A percentile compares a stretch with the other conserved stretches of the same genome.
Conservation (phyloP, 2,329 filamentous ascomycete genomes). For the Claviceps sp. region DNA sequence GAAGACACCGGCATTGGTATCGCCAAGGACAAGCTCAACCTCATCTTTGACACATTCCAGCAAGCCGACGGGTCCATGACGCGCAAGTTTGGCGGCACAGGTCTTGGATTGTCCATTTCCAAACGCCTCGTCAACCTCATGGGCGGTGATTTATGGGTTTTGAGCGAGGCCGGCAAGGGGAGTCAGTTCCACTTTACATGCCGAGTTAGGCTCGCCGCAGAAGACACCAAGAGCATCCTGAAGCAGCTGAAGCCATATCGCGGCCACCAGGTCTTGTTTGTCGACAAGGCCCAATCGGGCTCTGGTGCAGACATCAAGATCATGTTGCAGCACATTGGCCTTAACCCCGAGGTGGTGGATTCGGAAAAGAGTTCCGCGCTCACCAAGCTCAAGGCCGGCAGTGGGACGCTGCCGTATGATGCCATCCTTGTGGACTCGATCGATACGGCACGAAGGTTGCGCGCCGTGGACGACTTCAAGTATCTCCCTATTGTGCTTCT, state of each 20-base stretch:
- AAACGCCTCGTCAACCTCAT: slow-evolving; percentile 91
- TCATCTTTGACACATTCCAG: slow-evolving; percentile 98
- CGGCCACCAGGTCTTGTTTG: slow-evolving; percentile 83
- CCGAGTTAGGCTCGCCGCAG: slow-evolving; percentile 69
- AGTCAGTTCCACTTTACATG: slow-evolving; percentile 97
- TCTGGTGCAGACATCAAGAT: slow-evolving; percentile 62
- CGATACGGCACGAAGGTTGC: slow-evolving; percentile 71
- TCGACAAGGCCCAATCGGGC: slow-evolving; percentile 76
- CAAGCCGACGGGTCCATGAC: slow-evolving; percentile 96
- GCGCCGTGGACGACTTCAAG: slow-evolving; percentile 89
- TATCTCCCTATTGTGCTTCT: slow-evolving; percentile 92
- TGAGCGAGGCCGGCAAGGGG: slow-evolving; percentile 79
- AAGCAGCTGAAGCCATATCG: slow-evolving; percentile 83
- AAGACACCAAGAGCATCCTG: slow-evolving; percentile 64
- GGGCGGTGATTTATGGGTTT: slow-evolving; percentile 93
- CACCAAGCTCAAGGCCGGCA: slow-evolving; percentile 36
- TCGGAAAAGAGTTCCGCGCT: slow-evolving; percentile 53
- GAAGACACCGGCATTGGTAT: slow-evolving; percentile 96
- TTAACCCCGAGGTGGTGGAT: slow-evolving; percentile 74
- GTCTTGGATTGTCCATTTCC: slow-evolving; percentile 86
- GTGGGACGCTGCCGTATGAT: slow-evolving; percentile 61
- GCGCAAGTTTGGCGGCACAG: slow-evolving; percentile 88
- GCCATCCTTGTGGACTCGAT: slow-evolving; percentile 94
- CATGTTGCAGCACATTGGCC: slow-evolving; percentile 66
- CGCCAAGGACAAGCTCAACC: slow-evolving; percentile 81